Base-by-base conservation (phyloP, 306 rosid genomes). In the Hippophae tibetana region DNA sequence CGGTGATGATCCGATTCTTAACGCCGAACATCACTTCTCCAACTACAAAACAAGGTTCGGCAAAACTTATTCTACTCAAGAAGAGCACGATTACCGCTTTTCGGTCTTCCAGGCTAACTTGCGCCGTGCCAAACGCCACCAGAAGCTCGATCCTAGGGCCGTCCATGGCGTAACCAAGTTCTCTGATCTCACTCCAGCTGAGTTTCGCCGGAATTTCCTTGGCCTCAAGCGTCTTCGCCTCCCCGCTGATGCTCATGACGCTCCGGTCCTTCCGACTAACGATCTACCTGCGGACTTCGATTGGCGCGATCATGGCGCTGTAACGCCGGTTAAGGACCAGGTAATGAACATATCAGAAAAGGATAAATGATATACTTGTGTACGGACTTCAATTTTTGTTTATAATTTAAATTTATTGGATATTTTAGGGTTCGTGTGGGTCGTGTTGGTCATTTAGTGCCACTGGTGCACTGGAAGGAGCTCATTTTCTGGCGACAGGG, bases 401-500 rank as follows among this genome's bases (percentile, higher is more conserved):
- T 61, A 4, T 60, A 55, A 11, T 60, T 53, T 41, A 23, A 60
- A 62, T 5, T 14, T 58, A 69, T 46, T 57, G 48, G 52, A 44
- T 14, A 44, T 52, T 60, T 50, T 67, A 93, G 99, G 99, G 97
- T 10, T 25, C 97, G 0, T 86, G 99, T 57, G 99, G 99, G 49
- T 93, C 97, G 40, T 88, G 99, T 75, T 93, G 99, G 99, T 69
- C 99, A 25, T 88, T 92, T 69, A 92, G 99, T 26, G 64, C 99
- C 2, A 61, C 84, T 3, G 99, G 99, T 59, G 99, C 99, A 8
- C 68, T 92, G 62, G 99, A 92, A 73, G 99, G 99, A 68, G 85
- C 99, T 64, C 78, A 88, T 60, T 88, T 57, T 72, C 73, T 88
- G 68, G 45, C 77, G 12, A 82, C 89, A 5, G 95, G 97, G 48